These are phyloP conservation scores for Exserohilum turcica DNA, from an alignment of 2,329 filamentous ascomycete genomes.

Conservation along the genomic window DNA sequence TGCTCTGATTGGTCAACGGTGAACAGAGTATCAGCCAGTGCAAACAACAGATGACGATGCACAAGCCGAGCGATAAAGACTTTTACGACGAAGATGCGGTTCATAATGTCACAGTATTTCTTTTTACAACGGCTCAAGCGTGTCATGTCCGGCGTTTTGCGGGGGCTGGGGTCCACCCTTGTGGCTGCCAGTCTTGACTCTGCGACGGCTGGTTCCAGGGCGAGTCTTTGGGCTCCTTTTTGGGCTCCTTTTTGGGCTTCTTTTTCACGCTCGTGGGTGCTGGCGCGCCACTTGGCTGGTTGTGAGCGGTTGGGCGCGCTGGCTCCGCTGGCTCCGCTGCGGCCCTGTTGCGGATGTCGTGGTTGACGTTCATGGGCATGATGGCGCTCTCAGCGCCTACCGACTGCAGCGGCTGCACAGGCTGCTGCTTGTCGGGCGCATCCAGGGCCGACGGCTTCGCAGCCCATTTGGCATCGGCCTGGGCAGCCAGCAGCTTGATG, in stretches of 20 bases:
- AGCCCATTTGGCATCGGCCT: conserved; percentile 67
- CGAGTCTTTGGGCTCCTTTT: conserved; percentile 42
- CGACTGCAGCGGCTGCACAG: conserved; percentile 52
- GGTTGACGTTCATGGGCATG: conserved; percentile 38
- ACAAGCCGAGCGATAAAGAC: too few relatives aligned
- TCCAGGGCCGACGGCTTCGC: conserved; percentile 64
- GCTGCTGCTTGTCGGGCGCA: conserved; percentile 57
- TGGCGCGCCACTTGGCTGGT: conserved; percentile 26
- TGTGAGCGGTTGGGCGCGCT: neutral
- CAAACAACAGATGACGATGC: too few relatives aligned
- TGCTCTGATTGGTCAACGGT: too few relatives aligned
- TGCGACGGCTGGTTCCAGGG: conserved; percentile 50
- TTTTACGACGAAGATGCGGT: too few relatives aligned
- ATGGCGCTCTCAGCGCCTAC: conserved; percentile 50
- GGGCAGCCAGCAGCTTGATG: conserved; percentile 63
- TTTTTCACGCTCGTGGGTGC: conserved; percentile 26
- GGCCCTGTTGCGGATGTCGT: conserved; percentile 38
- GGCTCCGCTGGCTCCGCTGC: conserved; percentile 3
- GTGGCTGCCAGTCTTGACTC: conserved; percentile 55
- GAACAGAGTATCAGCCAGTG: too few relatives aligned
- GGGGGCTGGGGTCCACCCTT: conserved; percentile 52
- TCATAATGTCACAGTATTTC: too few relatives aligned
- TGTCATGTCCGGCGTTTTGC: conserved; percentile 37
- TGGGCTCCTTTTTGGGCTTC: conserved; percentile 34
- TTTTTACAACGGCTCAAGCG: neutral